phyloP scores from a whole-genome alignment of 371 early-diverging fungal genomes.

The Rhizomucor miehei region DNA sequence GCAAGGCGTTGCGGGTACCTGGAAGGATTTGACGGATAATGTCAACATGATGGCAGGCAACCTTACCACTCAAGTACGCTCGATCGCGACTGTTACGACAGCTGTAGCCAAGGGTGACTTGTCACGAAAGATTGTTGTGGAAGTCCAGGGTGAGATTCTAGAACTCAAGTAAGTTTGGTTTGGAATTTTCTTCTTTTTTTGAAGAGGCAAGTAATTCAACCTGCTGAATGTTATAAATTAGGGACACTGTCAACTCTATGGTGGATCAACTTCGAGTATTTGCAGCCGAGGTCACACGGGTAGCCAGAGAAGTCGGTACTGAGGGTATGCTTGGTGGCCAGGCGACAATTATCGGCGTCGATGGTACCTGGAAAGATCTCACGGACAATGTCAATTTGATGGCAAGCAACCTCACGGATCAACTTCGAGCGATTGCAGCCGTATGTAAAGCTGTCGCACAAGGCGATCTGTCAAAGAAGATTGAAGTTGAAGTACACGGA shows the following conservation, averaged over 20 bases:
- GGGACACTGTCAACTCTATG: constrained; percentile 32
- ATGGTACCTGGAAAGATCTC: constrained; percentile 60
- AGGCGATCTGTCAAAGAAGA: constrained; percentile 42
- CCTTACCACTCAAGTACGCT: constrained; percentile 51
- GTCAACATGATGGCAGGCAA: constrained; percentile 42
- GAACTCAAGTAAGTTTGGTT: constrained; percentile 32
- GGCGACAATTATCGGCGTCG: constrained; percentile 48
- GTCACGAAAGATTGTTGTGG: constrained; percentile 22
- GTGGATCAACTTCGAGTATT: constrained; percentile 38
- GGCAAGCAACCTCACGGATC: constrained; percentile 55
- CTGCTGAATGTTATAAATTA: not conserved
- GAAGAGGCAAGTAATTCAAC: too few species aligned
- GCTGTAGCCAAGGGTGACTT: constrained; percentile 41
- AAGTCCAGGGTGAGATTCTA: constrained; percentile 37
- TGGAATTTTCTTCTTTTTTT: not conserved
- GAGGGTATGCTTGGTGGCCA: constrained; percentile 63
- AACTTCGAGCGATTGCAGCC: constrained; percentile 47
- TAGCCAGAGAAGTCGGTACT: constrained; percentile 61
- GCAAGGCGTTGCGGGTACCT: constrained; percentile 40
- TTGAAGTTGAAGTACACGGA: constrained; percentile 30
- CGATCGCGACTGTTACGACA: constrained; percentile 32
- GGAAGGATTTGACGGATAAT: constrained; percentile 39
- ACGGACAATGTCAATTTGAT: constrained; percentile 58
- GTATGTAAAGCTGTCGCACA: constrained; percentile 60
- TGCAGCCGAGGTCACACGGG: constrained; percentile 60